phyloP scores from a whole-genome alignment of 805 yeast genomes.

The Zygosaccharomyces lentus region DNA sequence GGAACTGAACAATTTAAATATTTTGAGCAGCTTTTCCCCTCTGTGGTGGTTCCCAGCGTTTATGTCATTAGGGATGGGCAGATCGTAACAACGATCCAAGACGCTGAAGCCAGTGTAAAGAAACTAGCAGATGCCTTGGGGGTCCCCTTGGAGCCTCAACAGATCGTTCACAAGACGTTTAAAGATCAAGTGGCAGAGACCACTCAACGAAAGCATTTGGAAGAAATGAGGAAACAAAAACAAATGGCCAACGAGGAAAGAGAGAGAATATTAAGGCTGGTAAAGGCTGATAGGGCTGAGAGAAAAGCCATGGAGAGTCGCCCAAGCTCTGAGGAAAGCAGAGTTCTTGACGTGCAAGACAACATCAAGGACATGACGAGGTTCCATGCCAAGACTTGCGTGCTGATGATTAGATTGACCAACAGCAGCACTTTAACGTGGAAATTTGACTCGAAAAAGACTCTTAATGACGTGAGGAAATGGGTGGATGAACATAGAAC shows the following conservation, averaged over 20 bases:
- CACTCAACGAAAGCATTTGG: slow-evolving; percentile 26
- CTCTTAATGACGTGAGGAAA: slow-evolving; percentile 53
- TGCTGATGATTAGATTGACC: slow-evolving; percentile 56
- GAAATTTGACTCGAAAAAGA: slow-evolving; percentile 43
- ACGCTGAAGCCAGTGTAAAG: slow-evolving; percentile 22
- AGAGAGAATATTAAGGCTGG: slow-evolving; percentile 48
- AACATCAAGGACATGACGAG: slow-evolving; percentile 26
- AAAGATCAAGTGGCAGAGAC: slow-evolving; percentile 42
- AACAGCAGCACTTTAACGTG: slow-evolving; percentile 59
- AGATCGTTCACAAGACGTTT: slow-evolving; percentile 23
- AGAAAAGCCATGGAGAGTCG: slow-evolving; percentile 29
- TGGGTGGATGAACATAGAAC: slow-evolving; percentile 55
- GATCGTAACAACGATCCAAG: slow-evolving; percentile 42
- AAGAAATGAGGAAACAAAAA: slow-evolving; percentile 21
- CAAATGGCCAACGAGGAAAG: slow-evolving; percentile 46
- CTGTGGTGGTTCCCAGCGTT: slow-evolving; percentile 50
- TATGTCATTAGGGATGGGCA: slow-evolving; percentile 49
- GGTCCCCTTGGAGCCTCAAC: slow-evolving; percentile 1
- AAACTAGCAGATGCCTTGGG: slow-evolving; percentile 3
- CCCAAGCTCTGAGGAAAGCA: slow-evolving; percentile 9
- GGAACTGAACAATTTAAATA: slow-evolving; percentile 42
- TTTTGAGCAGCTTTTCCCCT: slow-evolving; percentile 55
- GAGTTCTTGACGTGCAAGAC: slow-evolving; percentile 23
- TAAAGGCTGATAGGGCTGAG: slow-evolving; percentile 38
- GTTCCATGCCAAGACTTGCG: slow-evolving; percentile 34